A percentile compares a stretch with the other conserved stretches of the same genome.
Evolutionary conservation across 2,329 filamentous ascomycete species (phyloP).

Genomic region (Coniella lustricola): DNA sequence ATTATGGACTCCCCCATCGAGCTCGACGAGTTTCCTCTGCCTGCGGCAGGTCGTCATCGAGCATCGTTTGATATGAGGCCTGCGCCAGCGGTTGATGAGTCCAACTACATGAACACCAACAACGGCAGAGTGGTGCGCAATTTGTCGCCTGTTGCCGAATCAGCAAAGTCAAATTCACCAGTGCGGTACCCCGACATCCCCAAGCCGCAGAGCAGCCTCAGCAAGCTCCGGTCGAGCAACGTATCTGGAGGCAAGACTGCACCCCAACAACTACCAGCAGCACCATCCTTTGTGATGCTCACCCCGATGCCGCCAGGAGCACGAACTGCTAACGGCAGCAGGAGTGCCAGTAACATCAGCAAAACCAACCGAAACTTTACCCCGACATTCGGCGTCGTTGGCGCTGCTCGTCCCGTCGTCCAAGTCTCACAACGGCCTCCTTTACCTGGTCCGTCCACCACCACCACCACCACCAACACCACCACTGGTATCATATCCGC

Average conservation of each 20-base stretch:
- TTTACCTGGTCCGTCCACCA: slow-evolving; percentile 14
- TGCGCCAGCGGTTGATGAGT: no score
- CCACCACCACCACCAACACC: background rate
- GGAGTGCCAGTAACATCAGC: background rate
- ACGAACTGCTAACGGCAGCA: background rate
- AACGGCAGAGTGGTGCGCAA: background rate
- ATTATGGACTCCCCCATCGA: slow-evolving; percentile 26
- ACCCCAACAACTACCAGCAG: no score
- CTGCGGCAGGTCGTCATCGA: background rate
- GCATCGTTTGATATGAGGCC: no score
- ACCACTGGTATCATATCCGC: slow-evolving; percentile 12
- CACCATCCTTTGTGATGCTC: no score
- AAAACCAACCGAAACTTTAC: slow-evolving; percentile 19
- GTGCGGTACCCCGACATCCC: slow-evolving; percentile 23
- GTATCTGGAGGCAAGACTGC: no score
- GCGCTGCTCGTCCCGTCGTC: slow-evolving; percentile 13
- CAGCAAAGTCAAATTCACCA: slow-evolving; percentile 33
- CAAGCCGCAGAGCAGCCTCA: slow-evolving; percentile 7
- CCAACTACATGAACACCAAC: no score
- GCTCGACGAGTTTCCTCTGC: slow-evolving; percentile 6
- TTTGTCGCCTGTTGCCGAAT: slow-evolving; percentile 40
- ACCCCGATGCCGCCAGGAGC: background rate
- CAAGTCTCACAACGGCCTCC: no score
- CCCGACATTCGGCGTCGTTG: slow-evolving; percentile 33
- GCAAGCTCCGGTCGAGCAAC: background rate